Base-by-base conservation (phyloP, 345 rosid genomes). In the Geranium brycei region DNA sequence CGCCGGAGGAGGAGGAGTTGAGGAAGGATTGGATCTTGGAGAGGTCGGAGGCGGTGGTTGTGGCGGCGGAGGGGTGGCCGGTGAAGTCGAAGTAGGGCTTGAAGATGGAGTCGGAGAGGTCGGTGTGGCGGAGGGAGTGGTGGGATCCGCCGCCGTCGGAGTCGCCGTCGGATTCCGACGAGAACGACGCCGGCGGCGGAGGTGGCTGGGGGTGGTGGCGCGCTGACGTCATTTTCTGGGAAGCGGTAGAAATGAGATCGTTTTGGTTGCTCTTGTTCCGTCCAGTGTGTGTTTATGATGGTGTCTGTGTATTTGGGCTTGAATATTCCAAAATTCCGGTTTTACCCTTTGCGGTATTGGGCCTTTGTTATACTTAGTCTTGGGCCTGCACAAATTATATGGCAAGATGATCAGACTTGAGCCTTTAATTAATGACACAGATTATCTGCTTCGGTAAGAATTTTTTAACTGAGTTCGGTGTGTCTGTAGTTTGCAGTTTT, bases 11-110 rank as follows among this genome's bases (percentile, higher is more conserved):
- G 60, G 98, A 89, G 0, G 98, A 86, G 51, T 75, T 73, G 64
- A 92, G 84, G 76, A 89, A 86, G 0, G 98, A 87, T 70, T 87
- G 85, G 90, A 87, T 86, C 76, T 92, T 92, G 41, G 85, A 73
- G 71, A 92, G 95, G 71, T 83, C 93, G 51, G 78, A 59, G 62
- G 80, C 30, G 73, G 78, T 63, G 51, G 82, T 58, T 23, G 28
- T 2, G 28, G 28, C 28, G 47, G 81, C 6, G 71, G 75, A 63
- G 17, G 81, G 78, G 62, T 83, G 82, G 70, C 73, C 63, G 64
- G 77, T 62, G 69, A 73, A 82, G 15, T 87, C 91, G 23, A 92
- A 78, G 82, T 92, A 92, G 28, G 95, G 72, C 62, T 81, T 85
- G 82, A 87, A 88, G 65, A 93, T 83, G 67, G 95, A 83, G 74